These are phyloP conservation scores for Sporodiniella umbellata DNA, from an alignment of 371 early-diverging fungal genomes.

Conservation along the genomic window DNA sequence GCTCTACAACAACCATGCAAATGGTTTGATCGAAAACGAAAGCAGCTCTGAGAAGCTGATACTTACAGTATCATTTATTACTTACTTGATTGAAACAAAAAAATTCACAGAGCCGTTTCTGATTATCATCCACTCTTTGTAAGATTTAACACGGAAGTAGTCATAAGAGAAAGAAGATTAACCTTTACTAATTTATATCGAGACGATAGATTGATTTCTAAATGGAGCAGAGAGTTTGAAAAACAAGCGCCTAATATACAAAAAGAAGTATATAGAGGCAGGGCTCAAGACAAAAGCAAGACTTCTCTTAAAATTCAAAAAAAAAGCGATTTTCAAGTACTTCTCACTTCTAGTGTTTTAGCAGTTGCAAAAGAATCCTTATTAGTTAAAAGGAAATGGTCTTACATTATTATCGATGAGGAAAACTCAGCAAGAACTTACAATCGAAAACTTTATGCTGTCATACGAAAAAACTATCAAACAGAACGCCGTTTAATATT, in stretches of 20 bases:
- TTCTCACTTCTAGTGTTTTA: slow-evolving; percentile 98
- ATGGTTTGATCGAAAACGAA: slow-evolving; percentile 99
- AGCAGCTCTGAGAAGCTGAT: slow-evolving; percentile 98
- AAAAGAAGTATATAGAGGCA: slow-evolving; percentile 91
- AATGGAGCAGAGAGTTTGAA: slow-evolving; percentile 97
- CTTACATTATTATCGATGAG: slow-evolving; percentile 97
- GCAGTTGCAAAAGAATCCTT: slow-evolving; percentile 89
- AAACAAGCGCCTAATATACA: slow-evolving; percentile 96
- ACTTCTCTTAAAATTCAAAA: slow-evolving; percentile 60
- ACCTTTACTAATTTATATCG: neutral
- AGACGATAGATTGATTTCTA: slow-evolving; percentile 73
- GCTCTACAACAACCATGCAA: slow-evolving; percentile 92
- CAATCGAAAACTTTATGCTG: slow-evolving; percentile 84
- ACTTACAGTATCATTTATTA: slow-evolving; percentile 96
- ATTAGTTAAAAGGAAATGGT: slow-evolving; percentile 88
- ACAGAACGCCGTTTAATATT: slow-evolving; percentile 94
- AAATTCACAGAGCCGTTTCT: slow-evolving; percentile 91
- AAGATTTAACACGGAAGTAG: slow-evolving; percentile 14
- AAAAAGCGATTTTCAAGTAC: slow-evolving; percentile 85
- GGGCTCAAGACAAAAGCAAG: slow-evolving; percentile 69
- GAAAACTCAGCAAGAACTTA: slow-evolving; percentile 98
- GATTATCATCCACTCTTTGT: slow-evolving; percentile 91
- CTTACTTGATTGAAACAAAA: slow-evolving; percentile 91
- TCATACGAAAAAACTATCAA: slow-evolving; percentile 81
- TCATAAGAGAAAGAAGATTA: neutral